Evolutionary conservation across 2,329 filamentous ascomycete species (phyloP).

Genomic region (Penicillium sp.): DNA sequence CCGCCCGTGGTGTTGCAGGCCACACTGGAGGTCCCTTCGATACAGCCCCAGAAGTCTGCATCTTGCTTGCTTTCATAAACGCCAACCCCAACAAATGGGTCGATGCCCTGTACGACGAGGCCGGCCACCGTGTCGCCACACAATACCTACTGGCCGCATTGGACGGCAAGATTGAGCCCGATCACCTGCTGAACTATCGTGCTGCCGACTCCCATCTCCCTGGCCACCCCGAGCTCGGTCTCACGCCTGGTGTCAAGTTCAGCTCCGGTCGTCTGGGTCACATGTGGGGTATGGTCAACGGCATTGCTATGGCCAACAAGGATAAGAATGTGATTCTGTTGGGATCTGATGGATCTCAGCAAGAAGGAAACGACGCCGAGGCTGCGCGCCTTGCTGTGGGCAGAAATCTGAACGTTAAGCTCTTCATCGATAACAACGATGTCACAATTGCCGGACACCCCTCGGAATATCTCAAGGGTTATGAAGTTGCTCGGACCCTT

Average conservation of each 20-base stretch:
- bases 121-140: constrained; percentile 42
- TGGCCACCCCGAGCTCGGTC: constrained; percentile 41
- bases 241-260: constrained; percentile 42
- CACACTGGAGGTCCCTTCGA: constrained; percentile 44
- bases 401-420: constrained; percentile 38
- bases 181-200: constrained; percentile 43
- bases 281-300: constrained; percentile 42
- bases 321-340: constrained; percentile 39
- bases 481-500: constrained; percentile 32
- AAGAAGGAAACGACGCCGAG: constrained; percentile 44
- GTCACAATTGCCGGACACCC: constrained; percentile 44
- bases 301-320: constrained; percentile 38
- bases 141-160: constrained; percentile 41
- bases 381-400: constrained; percentile 41
- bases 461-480: constrained; percentile 41
- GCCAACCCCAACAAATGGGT: constrained; percentile 33
- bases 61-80: constrained; percentile 39
- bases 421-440: constrained; percentile 43
- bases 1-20: constrained; percentile 39
- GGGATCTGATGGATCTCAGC: constrained; percentile 43
- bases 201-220: constrained; percentile 42
- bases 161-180: constrained; percentile 37
- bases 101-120: constrained; percentile 40
- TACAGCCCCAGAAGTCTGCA: constrained; percentile 42
- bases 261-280: constrained; percentile 43